These are phyloP conservation scores for Fomitopsis palustris DNA, from an alignment of 1,284 basidiomycete genomes.

Conservation along the genomic window DNA sequence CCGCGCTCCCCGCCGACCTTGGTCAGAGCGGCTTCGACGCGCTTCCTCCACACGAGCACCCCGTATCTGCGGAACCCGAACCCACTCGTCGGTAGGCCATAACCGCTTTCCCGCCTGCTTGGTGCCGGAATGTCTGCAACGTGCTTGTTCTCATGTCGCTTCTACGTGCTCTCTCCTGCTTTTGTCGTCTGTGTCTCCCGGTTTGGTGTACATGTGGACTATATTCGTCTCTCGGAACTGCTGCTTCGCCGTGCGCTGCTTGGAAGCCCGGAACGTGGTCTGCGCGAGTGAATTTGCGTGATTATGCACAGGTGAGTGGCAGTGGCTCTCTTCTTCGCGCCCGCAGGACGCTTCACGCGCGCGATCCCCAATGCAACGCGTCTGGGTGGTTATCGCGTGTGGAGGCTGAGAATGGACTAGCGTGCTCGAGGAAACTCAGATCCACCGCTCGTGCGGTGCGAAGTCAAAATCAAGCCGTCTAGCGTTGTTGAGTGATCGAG, in stretches of 20 bases:
- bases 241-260: neutral
- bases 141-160: neutral
- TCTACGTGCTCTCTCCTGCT: neutral
- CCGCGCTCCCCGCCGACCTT: conserved; percentile 67
- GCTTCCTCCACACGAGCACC: conserved; percentile 40
- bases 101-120: neutral
- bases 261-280: neutral
- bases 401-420: neutral
- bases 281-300: neutral
- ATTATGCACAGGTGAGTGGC: neutral
- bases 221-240: neutral
- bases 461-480: neutral
- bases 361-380: neutral
- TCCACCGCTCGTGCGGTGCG: neutral
- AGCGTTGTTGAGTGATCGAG: neutral
- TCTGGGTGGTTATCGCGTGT: neutral
- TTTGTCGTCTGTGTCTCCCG: neutral
- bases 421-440: neutral
- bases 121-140: neutral
- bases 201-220: neutral
- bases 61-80: neutral
- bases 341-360: neutral
- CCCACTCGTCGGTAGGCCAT: neutral
- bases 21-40: conserved; percentile 72
- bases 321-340: neutral